Evolutionary conservation across 139 green algal species (phyloP).

Genomic region (Chlamydomonas sp.): DNA sequence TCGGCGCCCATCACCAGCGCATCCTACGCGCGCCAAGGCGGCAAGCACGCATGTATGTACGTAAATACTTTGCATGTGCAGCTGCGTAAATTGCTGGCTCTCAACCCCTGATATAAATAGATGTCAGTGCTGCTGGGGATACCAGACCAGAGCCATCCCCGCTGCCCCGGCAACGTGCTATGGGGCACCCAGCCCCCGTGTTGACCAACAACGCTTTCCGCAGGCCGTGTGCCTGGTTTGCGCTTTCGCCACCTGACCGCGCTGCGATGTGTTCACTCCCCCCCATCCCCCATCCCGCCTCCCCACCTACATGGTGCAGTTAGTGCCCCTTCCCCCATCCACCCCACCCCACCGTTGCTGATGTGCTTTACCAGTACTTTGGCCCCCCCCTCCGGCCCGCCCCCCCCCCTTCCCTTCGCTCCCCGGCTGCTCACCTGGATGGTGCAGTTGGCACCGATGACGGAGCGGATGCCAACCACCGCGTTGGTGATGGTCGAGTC

Average conservation of each 20-base stretch:
- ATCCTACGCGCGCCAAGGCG: not conserved
- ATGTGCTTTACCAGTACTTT: no score
- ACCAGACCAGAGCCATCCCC: no score
- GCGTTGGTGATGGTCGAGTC: constrained; percentile 88
- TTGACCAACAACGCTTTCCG: not conserved
- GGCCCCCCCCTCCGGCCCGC: no score
- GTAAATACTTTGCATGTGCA: not conserved
- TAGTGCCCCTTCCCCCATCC: no score
- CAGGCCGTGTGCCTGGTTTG: not conserved
- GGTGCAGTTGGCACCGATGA: constrained; percentile 70
- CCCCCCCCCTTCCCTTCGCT: not conserved
- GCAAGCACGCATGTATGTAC: not conserved
- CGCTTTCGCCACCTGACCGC: no score
- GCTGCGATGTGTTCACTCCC: no score
- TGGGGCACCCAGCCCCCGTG: no score
- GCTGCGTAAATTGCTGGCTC: not conserved
- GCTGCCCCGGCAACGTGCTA: no score
- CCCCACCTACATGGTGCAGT: no score
- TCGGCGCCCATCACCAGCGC: constrained; percentile 97
- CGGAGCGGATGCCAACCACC: constrained; percentile 94
- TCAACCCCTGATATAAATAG: not conserved
- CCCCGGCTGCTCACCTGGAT: constrained; percentile 52
- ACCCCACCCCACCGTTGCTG: no score
- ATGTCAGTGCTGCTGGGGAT: no score
- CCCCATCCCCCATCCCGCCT: no score